A percentile compares a stretch with the other conserved stretches of the same genome.
Conservation (phyloP, 345 rosid species). For the Rubroshorea leprosula region DNA sequence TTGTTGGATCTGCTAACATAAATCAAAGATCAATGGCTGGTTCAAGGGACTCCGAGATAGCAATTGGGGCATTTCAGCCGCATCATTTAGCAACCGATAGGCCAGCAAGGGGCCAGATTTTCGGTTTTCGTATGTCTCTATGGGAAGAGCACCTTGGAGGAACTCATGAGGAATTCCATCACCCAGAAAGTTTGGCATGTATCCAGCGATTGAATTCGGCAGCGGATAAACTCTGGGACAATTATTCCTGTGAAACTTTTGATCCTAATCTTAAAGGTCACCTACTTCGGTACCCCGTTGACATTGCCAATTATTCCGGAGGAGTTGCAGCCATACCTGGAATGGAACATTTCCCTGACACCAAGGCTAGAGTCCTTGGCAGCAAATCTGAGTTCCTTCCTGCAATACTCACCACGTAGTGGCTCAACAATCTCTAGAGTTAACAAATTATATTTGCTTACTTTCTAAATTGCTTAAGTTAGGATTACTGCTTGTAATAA, state of each 20-base stretch:
- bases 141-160: slow-evolving; percentile 58
- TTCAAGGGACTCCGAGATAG: slow-evolving; percentile 72
- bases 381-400: slow-evolving; percentile 38
- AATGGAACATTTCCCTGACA: slow-evolving; percentile 53
- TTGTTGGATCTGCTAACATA: slow-evolving; percentile 85
- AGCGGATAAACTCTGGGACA: slow-evolving; percentile 41
- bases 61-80: slow-evolving; percentile 88
- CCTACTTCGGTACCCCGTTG: slow-evolving; percentile 62
- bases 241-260: slow-evolving; percentile 23
- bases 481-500: too few relatives aligned
- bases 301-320: slow-evolving; percentile 31
- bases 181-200: slow-evolving; percentile 43
- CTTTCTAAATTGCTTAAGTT: too few relatives aligned
- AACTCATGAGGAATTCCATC: neutral
- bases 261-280: slow-evolving; percentile 36
- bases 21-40: slow-evolving; percentile 96
- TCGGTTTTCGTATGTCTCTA: slow-evolving; percentile 53
- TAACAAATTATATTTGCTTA: too few relatives aligned
- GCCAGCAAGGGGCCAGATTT: slow-evolving; percentile 45
- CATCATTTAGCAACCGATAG: slow-evolving; percentile 29
- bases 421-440: too few relatives aligned
- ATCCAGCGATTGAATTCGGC: slow-evolving; percentile 25
- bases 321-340: slow-evolving; percentile 33
- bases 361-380: slow-evolving; percentile 60
- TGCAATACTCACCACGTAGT: slow-evolving; percentile 58